Percentiles rank a stretch among this genome's conserved stretches.
Evolutionary conservation across 352 stramenopile species (phyloP).

Genomic region (Phytophthora pisi): DNA sequence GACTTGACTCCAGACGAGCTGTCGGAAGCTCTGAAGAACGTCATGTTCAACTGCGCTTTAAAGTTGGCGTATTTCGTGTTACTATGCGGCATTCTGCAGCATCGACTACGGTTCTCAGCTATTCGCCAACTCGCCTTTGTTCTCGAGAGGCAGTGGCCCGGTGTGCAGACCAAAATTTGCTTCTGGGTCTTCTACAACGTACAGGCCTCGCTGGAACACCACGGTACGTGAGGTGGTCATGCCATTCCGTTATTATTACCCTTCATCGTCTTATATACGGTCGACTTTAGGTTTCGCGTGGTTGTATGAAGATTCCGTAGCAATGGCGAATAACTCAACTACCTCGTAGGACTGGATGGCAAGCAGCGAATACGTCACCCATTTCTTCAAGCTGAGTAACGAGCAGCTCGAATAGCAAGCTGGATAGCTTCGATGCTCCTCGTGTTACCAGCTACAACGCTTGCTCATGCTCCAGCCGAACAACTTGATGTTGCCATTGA

Average conservation of each 20-base stretch:
- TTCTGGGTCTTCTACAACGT: constrained; percentile 42
- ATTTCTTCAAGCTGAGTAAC: no score
- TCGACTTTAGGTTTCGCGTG: constrained; percentile 20
- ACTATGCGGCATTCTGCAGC: constrained; percentile 3
- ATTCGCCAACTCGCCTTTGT: constrained; percentile 44
- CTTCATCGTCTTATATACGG: no score
- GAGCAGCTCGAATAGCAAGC: no score
- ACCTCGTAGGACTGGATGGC: no score
- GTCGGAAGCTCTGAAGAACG: constrained; percentile 15
- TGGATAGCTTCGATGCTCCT: no score
- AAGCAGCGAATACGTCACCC: no score
- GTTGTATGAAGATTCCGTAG: constrained; percentile 1
- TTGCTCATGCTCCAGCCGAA: no score
- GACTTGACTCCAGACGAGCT: constrained; percentile 21
- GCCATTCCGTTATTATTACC: no score
- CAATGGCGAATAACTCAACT: no score
- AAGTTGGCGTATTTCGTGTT: constrained; percentile 21
- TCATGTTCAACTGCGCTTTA: constrained; percentile 21
- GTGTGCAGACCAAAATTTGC: constrained; percentile 36
- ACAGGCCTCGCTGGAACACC: constrained; percentile 26
- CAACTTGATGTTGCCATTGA: neutral
- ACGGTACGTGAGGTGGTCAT: constrained; percentile 5
- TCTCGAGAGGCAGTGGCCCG: constrained; percentile 26
- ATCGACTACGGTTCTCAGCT: constrained; percentile 3
- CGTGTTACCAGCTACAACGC: no score